These are phyloP conservation scores for Hemisphaericaspora subhashii DNA, from an alignment of 1,139 yeast genomes.

Conservation along the genomic window DNA sequence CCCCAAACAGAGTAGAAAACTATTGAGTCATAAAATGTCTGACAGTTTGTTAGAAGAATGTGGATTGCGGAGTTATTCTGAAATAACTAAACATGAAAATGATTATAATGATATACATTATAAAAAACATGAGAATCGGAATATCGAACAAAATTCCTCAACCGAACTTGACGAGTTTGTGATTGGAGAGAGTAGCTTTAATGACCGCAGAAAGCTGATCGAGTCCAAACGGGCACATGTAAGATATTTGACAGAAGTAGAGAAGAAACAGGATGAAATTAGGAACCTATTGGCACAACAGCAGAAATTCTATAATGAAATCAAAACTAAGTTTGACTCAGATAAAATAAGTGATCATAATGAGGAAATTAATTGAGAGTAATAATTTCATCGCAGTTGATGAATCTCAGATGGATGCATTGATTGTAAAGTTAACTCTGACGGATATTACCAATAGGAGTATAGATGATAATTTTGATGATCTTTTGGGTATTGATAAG, in stretches of 20 bases:
- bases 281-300: conserved; percentile 28
- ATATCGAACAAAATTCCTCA: conserved; percentile 25
- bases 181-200: conserved; percentile 30
- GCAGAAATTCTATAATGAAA: conserved; percentile 27
- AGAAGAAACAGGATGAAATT: conserved; percentile 25
- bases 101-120: conserved; percentile 31
- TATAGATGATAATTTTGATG: conserved; percentile 19
- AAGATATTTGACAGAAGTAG: conserved; percentile 28
- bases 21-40: conserved; percentile 30
- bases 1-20: conserved; percentile 28
- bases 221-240: neutral
- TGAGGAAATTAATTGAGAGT: conserved; percentile 35
- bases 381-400: conserved; percentile 33
- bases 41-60: conserved; percentile 43
- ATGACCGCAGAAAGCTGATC: conserved; percentile 6
- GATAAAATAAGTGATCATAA: conserved; percentile 7
- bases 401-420: conserved; percentile 22
- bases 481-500: conserved; percentile 7
- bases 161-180: conserved; percentile 37
- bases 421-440: conserved; percentile 26
- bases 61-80: conserved; percentile 34
- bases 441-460: neutral
- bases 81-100: conserved; percentile 24
- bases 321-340: conserved; percentile 29
- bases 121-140: conserved; percentile 20